Percentiles rank a stretch among this genome's conserved stretches.
phyloP scores from a whole-genome alignment of 1,284 basidiomycete genomes.

The Ceratobasidium sp. region DNA sequence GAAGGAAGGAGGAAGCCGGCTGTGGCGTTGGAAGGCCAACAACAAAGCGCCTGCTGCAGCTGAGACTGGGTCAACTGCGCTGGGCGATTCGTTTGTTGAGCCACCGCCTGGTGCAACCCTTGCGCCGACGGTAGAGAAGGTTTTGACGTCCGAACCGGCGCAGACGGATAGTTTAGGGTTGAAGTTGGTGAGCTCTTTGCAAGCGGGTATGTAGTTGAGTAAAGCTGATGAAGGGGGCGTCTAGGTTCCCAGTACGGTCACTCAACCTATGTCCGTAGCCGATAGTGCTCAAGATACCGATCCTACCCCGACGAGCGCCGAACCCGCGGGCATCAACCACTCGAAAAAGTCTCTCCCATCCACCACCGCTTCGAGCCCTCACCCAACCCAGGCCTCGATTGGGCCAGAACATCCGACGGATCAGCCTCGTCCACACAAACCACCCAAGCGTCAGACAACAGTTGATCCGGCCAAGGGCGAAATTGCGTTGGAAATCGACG shows the following conservation, averaged over 20 bases:
- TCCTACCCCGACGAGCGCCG: neutral
- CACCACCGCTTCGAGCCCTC: neutral
- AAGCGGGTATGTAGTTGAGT: neutral
- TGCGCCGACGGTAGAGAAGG: slow-evolving; percentile 9
- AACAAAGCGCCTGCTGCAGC: neutral
- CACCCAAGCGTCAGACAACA: slow-evolving; percentile 34
- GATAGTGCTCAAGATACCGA: neutral
- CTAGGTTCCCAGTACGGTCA: neutral
- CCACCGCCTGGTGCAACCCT: slow-evolving; percentile 7
- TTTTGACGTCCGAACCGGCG: neutral
- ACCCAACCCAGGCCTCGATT: neutral
- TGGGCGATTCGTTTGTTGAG: slow-evolving; percentile 16
- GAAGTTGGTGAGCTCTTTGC: neutral
- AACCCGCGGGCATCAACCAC: neutral
- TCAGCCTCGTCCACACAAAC: neutral
- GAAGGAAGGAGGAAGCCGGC: neutral
- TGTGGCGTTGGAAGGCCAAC: neutral
- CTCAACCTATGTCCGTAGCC: neutral
- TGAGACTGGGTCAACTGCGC: neutral
- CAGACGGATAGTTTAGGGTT: neutral
- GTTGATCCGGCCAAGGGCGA: slow-evolving; percentile 41
- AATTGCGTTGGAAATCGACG: slow-evolving; percentile 50
- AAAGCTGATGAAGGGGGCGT: neutral
- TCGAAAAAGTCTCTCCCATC: neutral
- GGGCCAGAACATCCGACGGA: neutral